These are phyloP conservation scores for Saccharomycopsis sp. DNA, from an alignment of 805 yeast genomes.

Conservation along the genomic window DNA sequence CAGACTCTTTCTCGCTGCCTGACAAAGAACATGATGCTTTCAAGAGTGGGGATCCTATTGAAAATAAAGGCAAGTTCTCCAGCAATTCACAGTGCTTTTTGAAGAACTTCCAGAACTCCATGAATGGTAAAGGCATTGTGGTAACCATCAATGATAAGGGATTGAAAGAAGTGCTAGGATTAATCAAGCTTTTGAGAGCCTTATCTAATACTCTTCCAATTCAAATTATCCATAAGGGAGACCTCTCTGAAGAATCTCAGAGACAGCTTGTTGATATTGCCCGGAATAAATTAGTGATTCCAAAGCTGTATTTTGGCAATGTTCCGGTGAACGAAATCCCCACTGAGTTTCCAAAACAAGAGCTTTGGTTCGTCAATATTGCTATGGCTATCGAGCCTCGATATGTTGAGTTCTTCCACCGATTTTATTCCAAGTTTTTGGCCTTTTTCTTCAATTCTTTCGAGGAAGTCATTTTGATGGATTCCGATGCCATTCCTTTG, in stretches of 20 bases:
- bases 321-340: slow-evolving; percentile 24
- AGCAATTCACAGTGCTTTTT: slow-evolving; percentile 14
- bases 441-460: slow-evolving; percentile 45
- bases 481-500: slow-evolving; percentile 45
- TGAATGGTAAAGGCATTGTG: slow-evolving; percentile 35
- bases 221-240: slow-evolving; percentile 36
- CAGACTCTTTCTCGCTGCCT: slow-evolving; percentile 17
- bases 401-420: slow-evolving; percentile 26
- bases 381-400: slow-evolving; percentile 22
- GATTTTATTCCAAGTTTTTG: slow-evolving; percentile 42
- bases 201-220: slow-evolving; percentile 34
- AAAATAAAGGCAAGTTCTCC: slow-evolving; percentile 20
- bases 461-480: slow-evolving; percentile 42
- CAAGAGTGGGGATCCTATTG: not conserved
- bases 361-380: slow-evolving; percentile 37
- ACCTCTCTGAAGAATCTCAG: slow-evolving; percentile 31
- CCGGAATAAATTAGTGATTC: slow-evolving; percentile 23
- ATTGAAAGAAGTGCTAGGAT: slow-evolving; percentile 28
- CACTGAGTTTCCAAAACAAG: slow-evolving; percentile 28
- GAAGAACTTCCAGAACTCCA: slow-evolving; percentile 25
- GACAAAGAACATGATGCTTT: slow-evolving; percentile 9
- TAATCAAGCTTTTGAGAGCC: slow-evolving; percentile 38
- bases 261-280: slow-evolving; percentile 31
- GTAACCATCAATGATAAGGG: slow-evolving; percentile 31
- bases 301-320: slow-evolving; percentile 19